Conservation (phyloP, 2,329 filamentous ascomycete species). For the Aureobasidium subglaciale region DNA sequence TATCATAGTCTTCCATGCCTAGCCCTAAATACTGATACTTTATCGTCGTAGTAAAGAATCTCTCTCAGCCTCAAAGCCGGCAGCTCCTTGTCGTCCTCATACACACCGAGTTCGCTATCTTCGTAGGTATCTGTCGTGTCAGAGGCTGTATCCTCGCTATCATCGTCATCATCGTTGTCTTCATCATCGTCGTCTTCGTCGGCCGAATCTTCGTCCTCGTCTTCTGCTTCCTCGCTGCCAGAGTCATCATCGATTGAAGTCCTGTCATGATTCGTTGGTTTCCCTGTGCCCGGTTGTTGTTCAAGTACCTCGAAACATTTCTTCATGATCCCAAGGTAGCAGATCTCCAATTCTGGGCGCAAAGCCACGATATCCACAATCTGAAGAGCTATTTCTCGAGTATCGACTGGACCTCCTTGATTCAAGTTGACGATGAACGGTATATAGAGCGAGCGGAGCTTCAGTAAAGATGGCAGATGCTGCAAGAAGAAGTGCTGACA, state of each 20-base stretch:
- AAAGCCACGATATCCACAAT: conserved; percentile 72
- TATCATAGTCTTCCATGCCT: conserved; percentile 49
- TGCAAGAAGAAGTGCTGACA: conserved; percentile 70
- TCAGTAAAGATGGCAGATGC: conserved; percentile 61
- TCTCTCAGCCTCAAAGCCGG: conserved; percentile 58
- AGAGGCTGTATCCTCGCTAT: conserved; percentile 15
- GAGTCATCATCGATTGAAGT: background rate
- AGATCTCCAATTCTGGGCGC: conserved; percentile 67
- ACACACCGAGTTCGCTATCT: conserved; percentile 21
- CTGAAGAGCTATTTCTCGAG: conserved; percentile 66
- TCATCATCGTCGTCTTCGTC: conserved; percentile 29
- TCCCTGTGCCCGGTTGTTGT: conserved; percentile 35
- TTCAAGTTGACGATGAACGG: conserved; percentile 59
- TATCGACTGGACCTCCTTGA: conserved; percentile 48
- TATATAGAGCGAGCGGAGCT: conserved; percentile 65
- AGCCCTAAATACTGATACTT: conserved; percentile 72
- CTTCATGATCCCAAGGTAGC: conserved; percentile 66
- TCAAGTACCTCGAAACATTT: conserved; percentile 82
- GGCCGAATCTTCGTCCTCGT: conserved; percentile 24
- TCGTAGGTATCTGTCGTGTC: conserved; percentile 16
- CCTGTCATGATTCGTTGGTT: background rate
- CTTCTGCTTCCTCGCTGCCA: conserved; percentile 24
- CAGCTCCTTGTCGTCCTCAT: conserved; percentile 28
- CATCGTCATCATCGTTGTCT: conserved; percentile 17
- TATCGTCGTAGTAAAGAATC: conserved; percentile 80